Evolutionary conservation across 129 eudicot species (phyloP).

Genomic region (Daucus carota): DNA sequence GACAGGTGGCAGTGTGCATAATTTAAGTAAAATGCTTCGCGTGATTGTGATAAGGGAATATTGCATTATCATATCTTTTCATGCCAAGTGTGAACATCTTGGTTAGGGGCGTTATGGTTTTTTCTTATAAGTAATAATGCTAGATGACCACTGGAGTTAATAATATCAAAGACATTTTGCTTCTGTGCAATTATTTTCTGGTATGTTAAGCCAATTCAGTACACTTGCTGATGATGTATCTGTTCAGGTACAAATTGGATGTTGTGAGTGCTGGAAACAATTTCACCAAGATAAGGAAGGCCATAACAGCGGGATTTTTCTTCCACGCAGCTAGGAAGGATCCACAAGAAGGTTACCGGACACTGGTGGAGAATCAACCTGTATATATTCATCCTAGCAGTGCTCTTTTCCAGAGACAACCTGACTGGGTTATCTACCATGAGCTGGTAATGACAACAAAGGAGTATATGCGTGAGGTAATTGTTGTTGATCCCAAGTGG

Average conservation of each 20-base stretch:
- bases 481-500: constrained; percentile 84
- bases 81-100: neutral
- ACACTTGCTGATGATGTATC: constrained; percentile 3
- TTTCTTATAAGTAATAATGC: neutral
- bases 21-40: neutral
- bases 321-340: constrained; percentile 77
- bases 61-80: neutral
- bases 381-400: constrained; percentile 81
- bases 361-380: constrained; percentile 71
- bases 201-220: neutral
- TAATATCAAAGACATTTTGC: neutral
- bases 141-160: neutral
- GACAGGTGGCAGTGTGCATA: no score
- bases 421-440: constrained; percentile 89
- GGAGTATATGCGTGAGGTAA: constrained; percentile 86
- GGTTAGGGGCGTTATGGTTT: neutral
- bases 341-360: constrained; percentile 81
- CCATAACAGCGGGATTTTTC: constrained; percentile 73
- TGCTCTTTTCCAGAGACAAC: constrained; percentile 84
- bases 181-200: neutral
- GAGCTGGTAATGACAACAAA: constrained; percentile 84
- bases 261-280: constrained; percentile 72
- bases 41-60: neutral
- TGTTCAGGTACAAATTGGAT: constrained; percentile 68
- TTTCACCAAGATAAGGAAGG: constrained; percentile 61